Evolutionary conservation across 2,329 filamentous ascomycete genomes (phyloP).

Genomic region (Lecanosticta acicola): DNA sequence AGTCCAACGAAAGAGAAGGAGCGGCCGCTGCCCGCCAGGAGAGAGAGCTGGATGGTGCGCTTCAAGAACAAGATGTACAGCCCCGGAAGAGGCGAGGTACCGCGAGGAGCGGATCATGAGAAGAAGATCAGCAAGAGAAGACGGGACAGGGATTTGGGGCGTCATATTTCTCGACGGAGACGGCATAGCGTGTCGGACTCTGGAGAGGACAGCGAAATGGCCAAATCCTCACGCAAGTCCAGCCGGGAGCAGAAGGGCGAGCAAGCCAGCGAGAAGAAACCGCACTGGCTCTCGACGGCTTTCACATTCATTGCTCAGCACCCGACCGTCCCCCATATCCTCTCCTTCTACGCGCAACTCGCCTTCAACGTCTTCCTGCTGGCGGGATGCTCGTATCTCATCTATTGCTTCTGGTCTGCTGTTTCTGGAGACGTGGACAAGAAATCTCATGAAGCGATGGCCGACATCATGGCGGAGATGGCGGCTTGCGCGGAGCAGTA

Average conservation of each 20-base stretch:
- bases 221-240: slow-evolving; percentile 24
- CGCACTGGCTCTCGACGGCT: slow-evolving; percentile 39
- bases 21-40: slow-evolving; percentile 15
- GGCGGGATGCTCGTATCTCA: slow-evolving; percentile 55
- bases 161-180: slow-evolving; percentile 24
- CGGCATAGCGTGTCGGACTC: slow-evolving; percentile 31
- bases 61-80: slow-evolving; percentile 32
- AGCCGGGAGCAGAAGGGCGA: slow-evolving; percentile 16
- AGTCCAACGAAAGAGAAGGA: slow-evolving; percentile 34
- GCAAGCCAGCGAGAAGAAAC: slow-evolving; percentile 14
- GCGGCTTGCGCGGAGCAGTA: slow-evolving; percentile 68
- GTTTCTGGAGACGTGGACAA: slow-evolving; percentile 70
- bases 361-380: slow-evolving; percentile 61
- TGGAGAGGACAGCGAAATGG: slow-evolving; percentile 26
- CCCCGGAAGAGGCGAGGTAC: slow-evolving; percentile 37
- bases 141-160: slow-evolving; percentile 24
- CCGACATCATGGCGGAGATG: slow-evolving; percentile 64
- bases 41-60: slow-evolving; percentile 25
- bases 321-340: slow-evolving; percentile 58
- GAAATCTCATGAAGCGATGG: slow-evolving; percentile 63
- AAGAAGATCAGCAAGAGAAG: slow-evolving; percentile 31
- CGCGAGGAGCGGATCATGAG: slow-evolving; percentile 30
- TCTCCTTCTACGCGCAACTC: slow-evolving; percentile 62
- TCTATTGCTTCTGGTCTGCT: slow-evolving; percentile 63
- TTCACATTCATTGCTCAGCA: slow-evolving; percentile 60